Percentiles rank a stretch among this genome's conserved stretches.
Evolutionary conservation across 2,329 filamentous ascomycete species (phyloP).

Genomic region (Cephalotrichum gorgonifer): DNA sequence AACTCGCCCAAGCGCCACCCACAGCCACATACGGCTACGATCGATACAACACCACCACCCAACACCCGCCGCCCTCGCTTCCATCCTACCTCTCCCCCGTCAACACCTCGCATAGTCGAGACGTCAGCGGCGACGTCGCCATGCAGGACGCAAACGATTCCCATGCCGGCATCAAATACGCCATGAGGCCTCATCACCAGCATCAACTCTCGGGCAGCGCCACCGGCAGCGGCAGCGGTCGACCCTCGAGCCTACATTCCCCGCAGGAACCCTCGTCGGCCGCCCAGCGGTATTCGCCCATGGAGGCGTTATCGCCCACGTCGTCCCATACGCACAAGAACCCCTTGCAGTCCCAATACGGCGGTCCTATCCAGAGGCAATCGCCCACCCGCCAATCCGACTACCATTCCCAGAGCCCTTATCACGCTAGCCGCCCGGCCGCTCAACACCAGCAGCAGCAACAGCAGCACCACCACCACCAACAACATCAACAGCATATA

Average conservation of each 20-base stretch:
- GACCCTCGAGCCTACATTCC: conserved; percentile 59
- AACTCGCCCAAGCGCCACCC: conserved; percentile 7
- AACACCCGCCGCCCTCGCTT: conserved; percentile 7
- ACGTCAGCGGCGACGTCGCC: conserved; percentile 63
- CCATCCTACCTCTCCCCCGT: conserved; percentile 52
- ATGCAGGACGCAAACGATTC: conserved; percentile 84
- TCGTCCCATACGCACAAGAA: conserved; percentile 63
- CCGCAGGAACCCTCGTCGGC: conserved; percentile 63
- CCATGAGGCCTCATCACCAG: conserved; percentile 68
- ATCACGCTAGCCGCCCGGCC: conserved; percentile 39
- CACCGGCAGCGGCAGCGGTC: too few relatives aligned
- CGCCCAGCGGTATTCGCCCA: conserved; percentile 88
- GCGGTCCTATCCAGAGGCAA: conserved; percentile 42
- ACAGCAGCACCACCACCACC: conserved; percentile 7
- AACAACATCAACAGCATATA: conserved; percentile 7
- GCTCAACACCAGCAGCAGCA: conserved; percentile 8
- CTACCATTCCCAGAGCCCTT: conserved; percentile 45
- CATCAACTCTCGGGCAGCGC: conserved; percentile 49
- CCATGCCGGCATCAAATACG: conserved; percentile 79
- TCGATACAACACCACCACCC: conserved; percentile 26
- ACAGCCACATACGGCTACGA: conserved; percentile 16
- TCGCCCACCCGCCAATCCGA: conserved; percentile 66
- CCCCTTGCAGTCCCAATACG: conserved; percentile 30
- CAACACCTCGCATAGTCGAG: conserved; percentile 46
- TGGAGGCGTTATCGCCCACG: conserved; percentile 77